Evolutionary conservation across 176 grass and related monocot species (phyloP).

Genomic region (Puccinellia tenuiflora): DNA sequence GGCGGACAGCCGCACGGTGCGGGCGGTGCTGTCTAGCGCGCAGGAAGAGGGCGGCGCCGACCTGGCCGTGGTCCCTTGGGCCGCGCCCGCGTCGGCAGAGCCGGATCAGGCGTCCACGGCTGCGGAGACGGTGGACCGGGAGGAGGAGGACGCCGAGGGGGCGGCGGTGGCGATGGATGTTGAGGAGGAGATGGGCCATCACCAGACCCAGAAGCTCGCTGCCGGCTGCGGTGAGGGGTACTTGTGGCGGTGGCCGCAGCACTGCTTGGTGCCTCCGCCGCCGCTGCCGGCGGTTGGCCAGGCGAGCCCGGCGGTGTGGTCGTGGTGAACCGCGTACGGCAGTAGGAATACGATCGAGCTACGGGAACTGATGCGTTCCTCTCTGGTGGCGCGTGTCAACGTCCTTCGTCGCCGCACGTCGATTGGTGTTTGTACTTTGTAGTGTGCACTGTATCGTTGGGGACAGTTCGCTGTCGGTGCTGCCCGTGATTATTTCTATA

Average conservation of each 20-base stretch:
- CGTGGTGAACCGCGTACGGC: slow-evolving; percentile 11
- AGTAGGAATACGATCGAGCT: not conserved
- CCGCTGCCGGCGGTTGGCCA: slow-evolving; percentile 6
- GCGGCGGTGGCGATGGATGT: slow-evolving; percentile 31
- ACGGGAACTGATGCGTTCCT: not conserved
- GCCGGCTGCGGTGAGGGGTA: not conserved
- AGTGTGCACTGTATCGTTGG: not conserved
- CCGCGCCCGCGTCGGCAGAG: not conserved
- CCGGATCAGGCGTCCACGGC: not conserved
- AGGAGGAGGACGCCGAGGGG: not conserved
- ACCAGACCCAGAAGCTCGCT: not conserved
- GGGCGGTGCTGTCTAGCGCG: slow-evolving; percentile 1
- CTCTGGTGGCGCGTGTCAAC: not conserved
- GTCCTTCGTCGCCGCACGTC: not conserved
- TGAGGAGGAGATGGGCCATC: not conserved
- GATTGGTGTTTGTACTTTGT: not conserved
- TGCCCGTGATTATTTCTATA: not conserved
- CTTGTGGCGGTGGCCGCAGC: slow-evolving; percentile 29
- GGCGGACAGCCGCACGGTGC: slow-evolving; percentile 33
- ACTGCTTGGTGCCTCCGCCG: slow-evolving; percentile 14
- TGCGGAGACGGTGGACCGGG: not conserved
- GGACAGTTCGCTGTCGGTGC: not conserved
- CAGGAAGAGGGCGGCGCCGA: not conserved
- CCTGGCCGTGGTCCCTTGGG: slow-evolving; percentile 35
- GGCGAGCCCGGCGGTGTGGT: slow-evolving; percentile 27